phyloP scores from a whole-genome alignment of 495 filamentous ascomycete genomes.

The Tuber indicum region DNA sequence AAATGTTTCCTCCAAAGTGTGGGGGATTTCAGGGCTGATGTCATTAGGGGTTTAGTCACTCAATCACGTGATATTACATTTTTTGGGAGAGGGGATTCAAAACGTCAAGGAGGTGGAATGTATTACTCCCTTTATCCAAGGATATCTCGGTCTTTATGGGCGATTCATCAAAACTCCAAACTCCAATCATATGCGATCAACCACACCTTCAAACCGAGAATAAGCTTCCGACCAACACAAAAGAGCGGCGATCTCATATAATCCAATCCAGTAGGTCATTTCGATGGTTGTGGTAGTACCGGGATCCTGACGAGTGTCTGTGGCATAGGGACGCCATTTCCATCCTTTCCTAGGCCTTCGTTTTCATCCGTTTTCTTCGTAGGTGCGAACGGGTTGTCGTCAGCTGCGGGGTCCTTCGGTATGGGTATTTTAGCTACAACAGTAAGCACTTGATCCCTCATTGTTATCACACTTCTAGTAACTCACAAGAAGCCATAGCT shows the following conservation, averaged over 20 bases:
- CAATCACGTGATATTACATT: not conserved
- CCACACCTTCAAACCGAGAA: not conserved
- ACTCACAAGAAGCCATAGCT: constrained; percentile 86
- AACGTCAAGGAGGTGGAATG: not conserved
- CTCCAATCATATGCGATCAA: constrained; percentile 1
- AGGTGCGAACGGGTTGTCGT: constrained; percentile 36
- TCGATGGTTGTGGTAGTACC: constrained; percentile 19
- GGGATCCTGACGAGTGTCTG: constrained; percentile 79
- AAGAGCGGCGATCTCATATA: not conserved
- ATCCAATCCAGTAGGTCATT: constrained; percentile 8
- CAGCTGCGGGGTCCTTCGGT: constrained; percentile 48
- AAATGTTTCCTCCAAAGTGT: not conserved
- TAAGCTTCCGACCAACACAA: not conserved
- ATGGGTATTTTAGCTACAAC: constrained; percentile 54
- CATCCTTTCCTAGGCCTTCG: constrained; percentile 42
- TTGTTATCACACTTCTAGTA: constrained; percentile 9
- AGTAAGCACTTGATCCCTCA: constrained; percentile 9
- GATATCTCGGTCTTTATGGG: not conserved
- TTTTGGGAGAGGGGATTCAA: not conserved
- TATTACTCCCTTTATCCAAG: not conserved
- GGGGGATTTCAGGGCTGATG: constrained; percentile 2
- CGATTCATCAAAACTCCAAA: not conserved
- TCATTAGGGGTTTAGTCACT: not conserved
- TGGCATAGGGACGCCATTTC: constrained; percentile 54
- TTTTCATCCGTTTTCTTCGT: constrained; percentile 43